Evolutionary conservation across 257 asterid genomes (phyloP).

Genomic region (Solanum bulbocastanum): DNA sequence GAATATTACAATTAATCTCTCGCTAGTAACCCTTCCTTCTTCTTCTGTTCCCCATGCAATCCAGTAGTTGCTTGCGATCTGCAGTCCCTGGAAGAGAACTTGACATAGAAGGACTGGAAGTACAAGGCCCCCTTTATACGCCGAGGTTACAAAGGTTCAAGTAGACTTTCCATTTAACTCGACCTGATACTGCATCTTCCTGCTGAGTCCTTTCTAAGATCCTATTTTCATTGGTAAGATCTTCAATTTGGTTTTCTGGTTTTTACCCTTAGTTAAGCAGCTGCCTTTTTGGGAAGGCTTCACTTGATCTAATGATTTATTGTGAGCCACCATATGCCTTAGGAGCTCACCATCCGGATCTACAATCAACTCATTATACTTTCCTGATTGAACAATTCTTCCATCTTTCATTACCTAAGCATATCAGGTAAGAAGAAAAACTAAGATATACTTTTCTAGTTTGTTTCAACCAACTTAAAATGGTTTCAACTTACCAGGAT

Average conservation of each 20-base stretch:
- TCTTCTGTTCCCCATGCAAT: conserved; percentile 74
- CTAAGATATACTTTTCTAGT: background rate
- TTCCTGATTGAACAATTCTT: conserved; percentile 57
- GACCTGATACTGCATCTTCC: conserved; percentile 53
- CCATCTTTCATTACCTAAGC: conserved; percentile 70
- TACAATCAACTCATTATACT: conserved; percentile 44
- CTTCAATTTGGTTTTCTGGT: conserved; percentile 17
- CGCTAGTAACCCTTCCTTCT: conserved; percentile 27
- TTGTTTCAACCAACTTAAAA: background rate
- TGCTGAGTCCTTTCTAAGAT: conserved; percentile 12
- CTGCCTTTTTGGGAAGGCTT: conserved; percentile 16
- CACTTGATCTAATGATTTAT: conserved; percentile 41
- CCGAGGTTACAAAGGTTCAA: conserved; percentile 56
- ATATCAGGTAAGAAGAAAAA: background rate
- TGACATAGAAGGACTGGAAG: conserved; percentile 60
- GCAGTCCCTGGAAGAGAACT: conserved; percentile 60
- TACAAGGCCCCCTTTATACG: conserved; percentile 67
- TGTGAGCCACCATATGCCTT: conserved; percentile 58
- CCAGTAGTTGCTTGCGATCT: conserved; percentile 85
- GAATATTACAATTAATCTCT: conserved; percentile 43
- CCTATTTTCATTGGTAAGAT: conserved; percentile 20
- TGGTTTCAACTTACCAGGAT: conserved; percentile 41
- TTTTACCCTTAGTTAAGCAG: conserved; percentile 8
- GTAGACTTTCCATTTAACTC: conserved; percentile 71
- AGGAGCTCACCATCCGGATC: conserved; percentile 50